Conservation (phyloP, 495 filamentous ascomycete species). For the Aspergillus hancockii region DNA sequence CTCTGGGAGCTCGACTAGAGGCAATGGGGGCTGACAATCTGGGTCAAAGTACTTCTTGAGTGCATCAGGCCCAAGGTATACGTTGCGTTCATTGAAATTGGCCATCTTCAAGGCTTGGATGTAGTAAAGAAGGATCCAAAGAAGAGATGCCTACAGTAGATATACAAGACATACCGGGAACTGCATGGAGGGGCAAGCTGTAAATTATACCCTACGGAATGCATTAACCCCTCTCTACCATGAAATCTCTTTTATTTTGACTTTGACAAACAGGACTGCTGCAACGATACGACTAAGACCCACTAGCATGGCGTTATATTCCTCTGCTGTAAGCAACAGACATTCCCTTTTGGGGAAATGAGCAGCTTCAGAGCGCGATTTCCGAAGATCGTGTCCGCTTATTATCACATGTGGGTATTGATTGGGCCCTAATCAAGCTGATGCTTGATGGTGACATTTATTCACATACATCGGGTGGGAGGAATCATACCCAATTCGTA, state of each 20-base stretch:
- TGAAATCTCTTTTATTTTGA: not conserved
- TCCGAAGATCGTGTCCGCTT: not conserved
- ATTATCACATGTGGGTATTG: not conserved
- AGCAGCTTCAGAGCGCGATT: not conserved
- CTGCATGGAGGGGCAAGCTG: conserved; percentile 3
- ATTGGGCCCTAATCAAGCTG: not conserved
- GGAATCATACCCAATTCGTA: not conserved
- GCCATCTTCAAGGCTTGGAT: conserved; percentile 28
- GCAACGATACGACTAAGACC: not conserved
- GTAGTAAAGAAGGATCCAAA: not conserved
- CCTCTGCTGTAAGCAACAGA: not conserved
- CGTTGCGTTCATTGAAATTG: conserved; percentile 49
- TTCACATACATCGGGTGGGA: not conserved
- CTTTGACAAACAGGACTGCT: not conserved
- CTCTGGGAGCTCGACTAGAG: conserved; percentile 60
- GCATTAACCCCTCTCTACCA: not conserved
- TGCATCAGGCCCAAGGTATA: conserved; percentile 55
- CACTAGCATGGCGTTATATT: not conserved
- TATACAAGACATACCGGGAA: not conserved
- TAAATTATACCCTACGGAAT: not conserved
- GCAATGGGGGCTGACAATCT: conserved; percentile 54
- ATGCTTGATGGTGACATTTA: not conserved
- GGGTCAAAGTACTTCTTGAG: conserved; percentile 60
- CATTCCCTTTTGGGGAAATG: not conserved
- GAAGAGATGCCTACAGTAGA: not conserved